phyloP scores from a whole-genome alignment of 495 filamentous ascomycete genomes.

The Pyrenula massariospora region DNA sequence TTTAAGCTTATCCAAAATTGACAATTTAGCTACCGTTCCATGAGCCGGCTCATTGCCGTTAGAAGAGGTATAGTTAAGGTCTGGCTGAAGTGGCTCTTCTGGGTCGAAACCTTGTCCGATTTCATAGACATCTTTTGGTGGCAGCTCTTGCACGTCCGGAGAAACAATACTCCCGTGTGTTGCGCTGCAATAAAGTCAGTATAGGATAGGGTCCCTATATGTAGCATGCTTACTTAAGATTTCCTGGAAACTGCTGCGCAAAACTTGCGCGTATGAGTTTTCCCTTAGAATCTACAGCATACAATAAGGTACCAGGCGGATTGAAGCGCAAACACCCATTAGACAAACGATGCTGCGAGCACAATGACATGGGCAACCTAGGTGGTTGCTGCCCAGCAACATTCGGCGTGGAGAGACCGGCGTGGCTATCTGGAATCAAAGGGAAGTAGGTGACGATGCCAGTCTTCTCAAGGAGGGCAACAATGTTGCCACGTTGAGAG shows the following conservation, averaged over 20 bases:
- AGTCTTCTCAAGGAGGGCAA: slow-evolving; percentile 4
- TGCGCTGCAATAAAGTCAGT: too few species aligned
- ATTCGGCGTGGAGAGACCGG: background rate
- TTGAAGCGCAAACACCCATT: background rate
- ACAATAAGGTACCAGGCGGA: background rate
- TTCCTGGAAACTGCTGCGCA: too few species aligned
- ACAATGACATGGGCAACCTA: background rate
- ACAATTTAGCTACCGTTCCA: background rate
- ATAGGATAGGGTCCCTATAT: too few species aligned
- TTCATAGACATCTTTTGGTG: background rate
- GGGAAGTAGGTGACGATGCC: slow-evolving; percentile 1
- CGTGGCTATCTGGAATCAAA: background rate
- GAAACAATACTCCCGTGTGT: background rate
- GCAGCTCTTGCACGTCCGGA: background rate
- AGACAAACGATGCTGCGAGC: background rate
- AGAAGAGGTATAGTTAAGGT: background rate
- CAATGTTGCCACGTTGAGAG: slow-evolving; percentile 2
- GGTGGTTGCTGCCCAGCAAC: background rate
- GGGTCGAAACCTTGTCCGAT: background rate
- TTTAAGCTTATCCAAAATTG: background rate
- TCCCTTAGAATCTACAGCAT: background rate
- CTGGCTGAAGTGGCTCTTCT: background rate
- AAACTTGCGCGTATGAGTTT: background rate
- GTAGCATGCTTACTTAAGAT: too few species aligned
- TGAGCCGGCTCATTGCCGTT: too few species aligned